Evolutionary conservation across 805 yeast genomes (phyloP), one percentile per base, ranked within the genome.

Genomic region (Candida cerambycidarum): DNA sequence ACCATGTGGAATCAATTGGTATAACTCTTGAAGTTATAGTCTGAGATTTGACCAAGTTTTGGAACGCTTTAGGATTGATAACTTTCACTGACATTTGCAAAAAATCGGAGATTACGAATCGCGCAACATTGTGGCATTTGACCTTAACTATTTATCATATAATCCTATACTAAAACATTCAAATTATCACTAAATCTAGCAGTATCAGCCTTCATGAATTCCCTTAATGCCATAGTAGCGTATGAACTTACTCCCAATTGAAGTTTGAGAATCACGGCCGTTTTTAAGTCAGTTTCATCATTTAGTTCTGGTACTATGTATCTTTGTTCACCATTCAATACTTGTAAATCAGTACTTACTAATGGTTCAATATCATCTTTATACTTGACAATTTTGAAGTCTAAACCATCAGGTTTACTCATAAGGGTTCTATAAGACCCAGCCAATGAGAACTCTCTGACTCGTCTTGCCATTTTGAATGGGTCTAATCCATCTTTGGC

Each of bases 171-270:
- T 25, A 27, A 37, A 10, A 49, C 53, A 38, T 49, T 46, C 19
- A 49, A 38, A 43, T 25, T 44, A n/a, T 49, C 53, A 39, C 65
- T 51, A 32, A 60, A 53, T 38, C 69, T 53, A 19, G 82, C 72
- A 2, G 90, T 83, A 51, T 84, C 92, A 24, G 79, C 76, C 59
- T 82, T 85, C 86, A 90, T 81, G 39, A 88, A 78, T 61, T 93
- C 98, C 58, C 99, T 78, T 39, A 93, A 65, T 1, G 96, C 96
- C 99, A 93, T 95, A 0, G 99, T 93, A 1, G 99, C 99, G 62
- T 93, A 93, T 5, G 95, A 83, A 27, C 97, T 85, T 2, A 86
- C 82, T 4, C 89, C 92, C 45, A 93, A 71, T 56, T 81, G 84
- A 74, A 93, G 73, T 52, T 77, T 82, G 45, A 95, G 61, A 4